These are phyloP conservation scores for Teratosphaeria epicoccoides DNA, from an alignment of 2,329 filamentous ascomycete genomes.

Conservation along the genomic window DNA sequence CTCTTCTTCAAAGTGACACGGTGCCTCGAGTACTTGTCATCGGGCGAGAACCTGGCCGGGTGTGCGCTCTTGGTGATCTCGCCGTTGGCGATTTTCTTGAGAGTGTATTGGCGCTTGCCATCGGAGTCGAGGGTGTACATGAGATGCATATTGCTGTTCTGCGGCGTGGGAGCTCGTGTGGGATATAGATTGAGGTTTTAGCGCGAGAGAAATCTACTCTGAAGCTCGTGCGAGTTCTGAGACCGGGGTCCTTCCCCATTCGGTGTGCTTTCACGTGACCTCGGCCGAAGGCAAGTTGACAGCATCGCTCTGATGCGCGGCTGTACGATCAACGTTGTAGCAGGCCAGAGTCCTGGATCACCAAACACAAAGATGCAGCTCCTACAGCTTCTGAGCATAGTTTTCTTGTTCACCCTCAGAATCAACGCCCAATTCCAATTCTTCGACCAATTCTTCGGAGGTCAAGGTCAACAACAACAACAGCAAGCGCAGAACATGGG, in stretches of 20 bases:
- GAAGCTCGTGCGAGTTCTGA: neutral
- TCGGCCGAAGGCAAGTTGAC: neutral
- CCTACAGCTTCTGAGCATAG: slow-evolving; percentile 23
- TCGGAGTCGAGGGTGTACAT: slow-evolving; percentile 76
- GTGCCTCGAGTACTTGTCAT: slow-evolving; percentile 96
- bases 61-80: slow-evolving; percentile 93
- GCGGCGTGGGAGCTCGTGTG: neutral
- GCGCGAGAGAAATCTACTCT: too few relatives aligned
- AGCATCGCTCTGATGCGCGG: neutral
- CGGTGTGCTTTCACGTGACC: neutral
- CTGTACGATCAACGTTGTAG: neutral
- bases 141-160: slow-evolving; percentile 51
- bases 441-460: slow-evolving; percentile 94
- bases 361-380: slow-evolving; percentile 23
- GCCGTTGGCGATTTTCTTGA: slow-evolving; percentile 75
- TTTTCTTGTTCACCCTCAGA: slow-evolving; percentile 50
- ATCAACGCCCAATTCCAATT: slow-evolving; percentile 81
- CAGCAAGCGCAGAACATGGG: slow-evolving; percentile 66
- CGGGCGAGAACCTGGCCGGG: slow-evolving; percentile 90
- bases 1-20: slow-evolving; percentile 90
- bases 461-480: slow-evolving; percentile 44
- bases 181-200: too few relatives aligned
- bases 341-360: too few relatives aligned
- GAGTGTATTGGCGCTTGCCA: slow-evolving; percentile 87
- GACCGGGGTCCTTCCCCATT: neutral